Percentiles rank a stretch among this genome's conserved stretches.
Evolutionary conservation across 805 yeast species (phyloP).

Genomic region (Candida oleophila): DNA sequence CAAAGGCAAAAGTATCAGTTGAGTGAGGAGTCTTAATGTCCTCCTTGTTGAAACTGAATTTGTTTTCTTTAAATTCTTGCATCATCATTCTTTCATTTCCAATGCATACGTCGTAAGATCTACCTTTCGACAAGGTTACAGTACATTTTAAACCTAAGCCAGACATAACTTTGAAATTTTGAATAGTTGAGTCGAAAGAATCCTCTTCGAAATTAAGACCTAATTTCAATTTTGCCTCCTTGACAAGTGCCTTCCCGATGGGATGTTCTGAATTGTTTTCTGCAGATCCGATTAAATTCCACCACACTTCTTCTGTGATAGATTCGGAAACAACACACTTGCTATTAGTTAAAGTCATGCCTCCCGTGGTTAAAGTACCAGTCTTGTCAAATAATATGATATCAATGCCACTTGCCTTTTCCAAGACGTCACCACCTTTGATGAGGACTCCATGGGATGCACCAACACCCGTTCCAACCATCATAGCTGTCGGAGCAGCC

Average conservation of each 20-base stretch:
- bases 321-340: conserved; percentile 8
- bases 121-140: conserved; percentile 27
- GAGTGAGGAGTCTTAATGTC: conserved; percentile 17
- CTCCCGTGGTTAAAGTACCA: conserved; percentile 89
- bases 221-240: conserved; percentile 27
- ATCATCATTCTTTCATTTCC: conserved; percentile 53
- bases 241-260: conserved; percentile 67
- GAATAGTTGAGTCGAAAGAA: conserved; percentile 27
- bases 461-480: conserved; percentile 98
- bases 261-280: conserved; percentile 87
- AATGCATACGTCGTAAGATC: conserved; percentile 36
- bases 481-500: conserved; percentile 97
- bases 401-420: conserved; percentile 62
- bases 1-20: conserved; percentile 49
- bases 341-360: conserved; percentile 49
- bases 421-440: conserved; percentile 90
- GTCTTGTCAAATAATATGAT: conserved; percentile 89
- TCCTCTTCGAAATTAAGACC: conserved; percentile 32
- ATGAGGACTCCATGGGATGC: conserved; percentile 86
- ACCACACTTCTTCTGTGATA: conserved; percentile 28
- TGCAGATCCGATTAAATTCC: conserved; percentile 56
- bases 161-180: conserved; percentile 34
- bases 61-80: conserved; percentile 12
- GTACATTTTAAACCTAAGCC: conserved; percentile 48
- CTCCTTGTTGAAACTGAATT: not conserved